Conservation (phyloP, 2,329 filamentous ascomycete genomes). For the Claviceps cyperi region DNA sequence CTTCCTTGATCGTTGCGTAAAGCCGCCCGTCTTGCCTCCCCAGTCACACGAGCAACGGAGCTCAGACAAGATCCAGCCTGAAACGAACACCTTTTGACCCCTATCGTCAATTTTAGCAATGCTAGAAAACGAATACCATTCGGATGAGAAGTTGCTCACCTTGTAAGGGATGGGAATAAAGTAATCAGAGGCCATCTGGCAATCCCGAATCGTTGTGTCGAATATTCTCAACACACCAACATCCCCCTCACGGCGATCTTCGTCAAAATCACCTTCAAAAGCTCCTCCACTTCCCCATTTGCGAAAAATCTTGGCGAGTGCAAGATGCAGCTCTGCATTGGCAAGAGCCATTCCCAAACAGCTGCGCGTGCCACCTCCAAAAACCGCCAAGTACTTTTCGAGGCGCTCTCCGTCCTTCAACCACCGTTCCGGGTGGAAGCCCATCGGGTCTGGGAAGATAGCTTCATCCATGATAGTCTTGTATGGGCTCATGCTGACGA, state of each 20-base stretch:
- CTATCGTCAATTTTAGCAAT: slow-evolving; percentile 8
- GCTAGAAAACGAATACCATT: not conserved
- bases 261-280: slow-evolving; percentile 15
- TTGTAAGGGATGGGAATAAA: slow-evolving; percentile 26
- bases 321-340: slow-evolving; percentile 23
- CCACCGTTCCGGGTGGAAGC: slow-evolving; percentile 23
- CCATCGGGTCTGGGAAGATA: slow-evolving; percentile 19
- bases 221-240: slow-evolving; percentile 21
- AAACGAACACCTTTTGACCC: slow-evolving; percentile 21
- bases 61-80: slow-evolving; percentile 13
- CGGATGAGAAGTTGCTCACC: slow-evolving; percentile 8
- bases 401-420: slow-evolving; percentile 17
- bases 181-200: slow-evolving; percentile 23
- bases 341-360: slow-evolving; percentile 25
- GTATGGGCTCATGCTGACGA: slow-evolving; percentile 24
- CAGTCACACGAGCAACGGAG: not conserved
- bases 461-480: slow-evolving; percentile 19
- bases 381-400: slow-evolving; percentile 20
- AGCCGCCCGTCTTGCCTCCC: not conserved
- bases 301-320: slow-evolving; percentile 23
- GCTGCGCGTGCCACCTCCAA: slow-evolving; percentile 20
- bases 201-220: slow-evolving; percentile 20
- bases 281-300: slow-evolving; percentile 21
- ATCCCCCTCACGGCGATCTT: slow-evolving; percentile 19
- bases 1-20: not conserved